Base-by-base conservation (phyloP, 2,329 filamentous ascomycete species). In the Ophiocordyceps unilateralis region DNA sequence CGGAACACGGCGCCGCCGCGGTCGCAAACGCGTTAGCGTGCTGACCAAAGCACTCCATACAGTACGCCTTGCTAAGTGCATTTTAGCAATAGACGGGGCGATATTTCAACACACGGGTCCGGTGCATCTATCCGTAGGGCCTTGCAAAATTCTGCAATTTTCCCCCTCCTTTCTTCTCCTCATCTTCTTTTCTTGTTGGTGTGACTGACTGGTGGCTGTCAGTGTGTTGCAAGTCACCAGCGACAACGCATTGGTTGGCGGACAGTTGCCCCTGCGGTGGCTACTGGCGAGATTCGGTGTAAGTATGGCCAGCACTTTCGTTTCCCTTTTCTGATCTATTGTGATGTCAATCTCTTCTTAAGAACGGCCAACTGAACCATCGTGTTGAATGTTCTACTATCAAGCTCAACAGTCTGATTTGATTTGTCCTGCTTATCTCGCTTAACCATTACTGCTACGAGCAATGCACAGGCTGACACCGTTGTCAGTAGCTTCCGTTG, bases 321-420 rank as follows among this genome's bases (percentile, higher is more conserved):
- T n/a, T 12, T 32, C 37, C 34, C 42, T 37, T 22, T 43, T 39
- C 12, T 15, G 2, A 39, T 41, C 45, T 53, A 51, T 47, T 47
- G 63, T 74, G 72, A 78, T 78, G 72, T 77, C 61, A 63, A 47
- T 63, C 51, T 56, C 63, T 71, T 60, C 56, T 72, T 74, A 76
- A 76, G 72, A 77, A 77, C 73, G 72, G 72, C 73, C 73, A 75
- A 73, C 74, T 70, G 70, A 78, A 75, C 62, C 53, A 54, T 56
- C 51, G 68, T 76, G 72, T 74, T 69, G 72, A 76, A 55, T 53
- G 41, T 50, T 64, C 61, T 64, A 62, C 61, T 64, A 70, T 74
- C 72, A 76, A 76, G 71, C 72, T 76, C 70, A 75, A 74, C 69
- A 75, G 69, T 77, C 71, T 77, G 72, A 76, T 17, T 20, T 30